phyloP scores from a whole-genome alignment of 352 stramenopile species.

The Globisporangium emineosum region DNA sequence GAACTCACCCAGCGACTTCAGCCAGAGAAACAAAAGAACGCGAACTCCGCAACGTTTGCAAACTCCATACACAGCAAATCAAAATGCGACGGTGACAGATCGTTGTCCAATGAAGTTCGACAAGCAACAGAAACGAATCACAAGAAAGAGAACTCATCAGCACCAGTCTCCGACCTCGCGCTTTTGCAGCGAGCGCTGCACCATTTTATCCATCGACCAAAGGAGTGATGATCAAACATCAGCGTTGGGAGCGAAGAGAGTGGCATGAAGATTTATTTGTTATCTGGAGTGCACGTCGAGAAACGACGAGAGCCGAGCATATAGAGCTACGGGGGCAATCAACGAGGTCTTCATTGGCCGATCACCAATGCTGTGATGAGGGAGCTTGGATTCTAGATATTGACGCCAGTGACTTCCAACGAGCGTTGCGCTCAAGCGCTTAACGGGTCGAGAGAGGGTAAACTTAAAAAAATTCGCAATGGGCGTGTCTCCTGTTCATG shows the following conservation, averaged over 20 bases:
- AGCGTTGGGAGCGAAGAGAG: not conserved
- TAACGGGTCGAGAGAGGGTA: too few species aligned
- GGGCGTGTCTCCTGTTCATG: too few species aligned
- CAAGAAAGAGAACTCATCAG: not conserved
- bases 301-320: too few species aligned
- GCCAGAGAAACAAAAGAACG: not conserved
- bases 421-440: too few species aligned
- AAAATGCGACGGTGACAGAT: not conserved
- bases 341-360: too few species aligned
- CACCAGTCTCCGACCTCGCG: not conserved
- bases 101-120: slow-evolving; percentile 2
- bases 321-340: too few species aligned
- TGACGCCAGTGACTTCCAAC: too few species aligned
- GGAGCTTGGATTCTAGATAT: too few species aligned
- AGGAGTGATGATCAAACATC: slow-evolving; percentile 8
- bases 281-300: not conserved
- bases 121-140: slow-evolving; percentile 1
- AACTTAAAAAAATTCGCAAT: too few species aligned
- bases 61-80: not conserved
- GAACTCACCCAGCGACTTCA: slow-evolving; percentile 21
- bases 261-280: not conserved
- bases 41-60: not conserved
- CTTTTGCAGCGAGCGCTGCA: slow-evolving; percentile 17
- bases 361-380: too few species aligned
- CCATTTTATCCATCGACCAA: slow-evolving; percentile 16